Conservation (phyloP, 495 filamentous ascomycete species). For the Neurospora tetraspora region DNA sequence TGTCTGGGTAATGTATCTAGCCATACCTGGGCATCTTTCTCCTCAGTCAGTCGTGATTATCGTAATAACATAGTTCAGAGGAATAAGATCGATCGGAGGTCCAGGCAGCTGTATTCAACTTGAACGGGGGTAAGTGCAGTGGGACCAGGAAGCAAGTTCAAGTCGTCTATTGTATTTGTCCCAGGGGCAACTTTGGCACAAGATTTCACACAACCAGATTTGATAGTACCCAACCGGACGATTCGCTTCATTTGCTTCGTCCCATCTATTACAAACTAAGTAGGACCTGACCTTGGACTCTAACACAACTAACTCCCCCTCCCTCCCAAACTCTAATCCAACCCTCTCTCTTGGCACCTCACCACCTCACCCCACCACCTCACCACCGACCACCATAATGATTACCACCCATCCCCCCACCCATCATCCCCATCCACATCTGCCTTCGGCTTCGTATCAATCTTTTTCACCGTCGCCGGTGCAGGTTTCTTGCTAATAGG, state of each 20-base stretch:
- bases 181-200: not conserved
- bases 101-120: no score
- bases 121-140: no score
- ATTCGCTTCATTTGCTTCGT: not conserved
- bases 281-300: not conserved
- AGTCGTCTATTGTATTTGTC: not conserved
- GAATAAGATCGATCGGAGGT: no score
- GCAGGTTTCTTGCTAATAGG: not conserved
- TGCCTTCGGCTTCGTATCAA: slow-evolving; percentile 16
- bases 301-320: not conserved
- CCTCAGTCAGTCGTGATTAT: no score
- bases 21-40: no score
- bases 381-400: not conserved
- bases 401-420: slow-evolving; percentile 61
- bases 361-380: not conserved
- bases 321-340: not conserved
- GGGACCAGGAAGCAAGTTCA: not conserved
- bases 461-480: slow-evolving; percentile 6
- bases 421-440: slow-evolving; percentile 46
- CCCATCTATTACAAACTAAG: not conserved
- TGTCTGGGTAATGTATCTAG: no score
- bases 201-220: not conserved
- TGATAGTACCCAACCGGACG: not conserved
- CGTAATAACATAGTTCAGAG: no score
- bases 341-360: not conserved